A percentile compares a stretch with the other conserved stretches of the same genome.
phyloP scores from a whole-genome alignment of 2,329 filamentous ascomycete genomes.

The Aspergillus sp. region DNA sequence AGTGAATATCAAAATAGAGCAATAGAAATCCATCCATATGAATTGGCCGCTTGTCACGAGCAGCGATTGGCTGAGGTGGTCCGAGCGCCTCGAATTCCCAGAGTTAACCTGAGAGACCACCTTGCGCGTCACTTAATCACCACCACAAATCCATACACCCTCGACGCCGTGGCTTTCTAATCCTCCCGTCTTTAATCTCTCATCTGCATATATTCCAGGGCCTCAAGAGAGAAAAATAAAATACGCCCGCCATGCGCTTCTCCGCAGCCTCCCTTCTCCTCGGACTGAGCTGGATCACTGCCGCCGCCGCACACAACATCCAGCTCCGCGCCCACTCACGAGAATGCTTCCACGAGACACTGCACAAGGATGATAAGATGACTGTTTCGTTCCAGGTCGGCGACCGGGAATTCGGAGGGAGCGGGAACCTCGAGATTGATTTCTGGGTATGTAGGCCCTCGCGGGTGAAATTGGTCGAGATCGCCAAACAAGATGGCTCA shows the following conservation, averaged over 20 bases:
- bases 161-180: background rate
- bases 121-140: constrained; percentile 30
- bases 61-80: constrained; percentile 26
- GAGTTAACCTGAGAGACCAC: constrained; percentile 25
- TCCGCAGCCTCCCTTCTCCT: constrained; percentile 42
- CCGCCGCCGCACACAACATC: constrained; percentile 85
- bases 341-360: constrained; percentile 94
- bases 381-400: constrained; percentile 98
- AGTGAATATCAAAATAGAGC: background rate
- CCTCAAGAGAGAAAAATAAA: background rate
- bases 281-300: constrained; percentile 58
- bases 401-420: constrained; percentile 91
- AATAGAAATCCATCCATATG: background rate
- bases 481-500: background rate
- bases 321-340: constrained; percentile 87
- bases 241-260: constrained; percentile 40
- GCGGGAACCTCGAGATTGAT: constrained; percentile 92
- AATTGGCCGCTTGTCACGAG: background rate
- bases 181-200: background rate
- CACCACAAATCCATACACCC: constrained; percentile 11
- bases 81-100: constrained; percentile 36
- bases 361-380: constrained; percentile 96
- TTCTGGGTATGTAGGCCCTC: constrained; percentile 76
- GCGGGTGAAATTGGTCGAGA: background rate
- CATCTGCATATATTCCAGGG: background rate